A percentile compares a stretch with the other conserved stretches of the same genome.
phyloP scores from a whole-genome alignment of 108 stramenopile species.

The Skeletonema grethae region DNA sequence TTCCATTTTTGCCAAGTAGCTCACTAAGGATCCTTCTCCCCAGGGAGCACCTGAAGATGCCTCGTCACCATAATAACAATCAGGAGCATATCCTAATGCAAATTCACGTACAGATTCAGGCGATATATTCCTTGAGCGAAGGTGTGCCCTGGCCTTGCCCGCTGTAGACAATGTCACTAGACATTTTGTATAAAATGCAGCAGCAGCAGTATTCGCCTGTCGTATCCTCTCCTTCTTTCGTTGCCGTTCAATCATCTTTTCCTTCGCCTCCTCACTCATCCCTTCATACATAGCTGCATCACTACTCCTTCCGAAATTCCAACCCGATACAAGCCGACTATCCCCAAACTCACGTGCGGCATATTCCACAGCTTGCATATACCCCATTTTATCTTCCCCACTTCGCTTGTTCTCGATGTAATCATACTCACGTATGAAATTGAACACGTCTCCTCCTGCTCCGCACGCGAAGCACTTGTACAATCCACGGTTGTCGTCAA shows the following conservation, averaged over 20 bases:
- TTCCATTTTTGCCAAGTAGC: conserved; percentile 63
- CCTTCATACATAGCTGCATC: background rate
- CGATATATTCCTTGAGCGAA: conserved; percentile 60
- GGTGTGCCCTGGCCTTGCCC: conserved; percentile 72
- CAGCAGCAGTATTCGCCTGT: conserved; percentile 76
- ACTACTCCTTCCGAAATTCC: conserved; percentile 10
- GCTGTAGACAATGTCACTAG: conserved; percentile 64
- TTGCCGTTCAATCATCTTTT: conserved; percentile 34
- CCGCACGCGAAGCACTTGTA: conserved; percentile 96
- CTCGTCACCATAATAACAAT: conserved; percentile 64
- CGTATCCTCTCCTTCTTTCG: conserved; percentile 60
- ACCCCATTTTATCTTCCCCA: conserved; percentile 63
- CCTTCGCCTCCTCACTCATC: conserved; percentile 30
- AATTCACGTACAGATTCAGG: conserved; percentile 75
- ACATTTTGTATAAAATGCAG: conserved; percentile 80
- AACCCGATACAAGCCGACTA: conserved; percentile 18
- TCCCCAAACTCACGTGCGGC: conserved; percentile 60
- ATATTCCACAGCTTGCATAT: conserved; percentile 67
- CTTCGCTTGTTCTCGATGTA: conserved; percentile 20
- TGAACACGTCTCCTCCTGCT: conserved; percentile 90
- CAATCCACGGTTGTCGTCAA: conserved; percentile 75
- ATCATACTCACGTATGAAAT: conserved; percentile 80
- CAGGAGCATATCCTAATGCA: conserved; percentile 90
- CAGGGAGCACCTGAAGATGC: conserved; percentile 33
- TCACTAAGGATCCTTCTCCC: conserved; percentile 79